A percentile compares a stretch with the other conserved stretches of the same genome.
phyloP scores from a whole-genome alignment of 139 green algal species.

The Ettlia oleoabundans region DNA sequence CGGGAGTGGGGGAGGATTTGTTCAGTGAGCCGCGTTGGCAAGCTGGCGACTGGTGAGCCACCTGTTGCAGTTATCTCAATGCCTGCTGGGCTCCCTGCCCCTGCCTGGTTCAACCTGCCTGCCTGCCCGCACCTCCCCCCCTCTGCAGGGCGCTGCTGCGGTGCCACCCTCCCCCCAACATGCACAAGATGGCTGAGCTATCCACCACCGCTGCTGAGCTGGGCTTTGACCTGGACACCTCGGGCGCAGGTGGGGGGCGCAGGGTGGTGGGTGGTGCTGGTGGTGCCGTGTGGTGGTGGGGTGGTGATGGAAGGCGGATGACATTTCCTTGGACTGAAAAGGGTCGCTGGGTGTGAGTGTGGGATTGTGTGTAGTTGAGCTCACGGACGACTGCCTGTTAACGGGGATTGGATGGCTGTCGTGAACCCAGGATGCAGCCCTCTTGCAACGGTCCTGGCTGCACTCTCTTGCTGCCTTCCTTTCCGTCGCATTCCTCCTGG shows the following conservation, averaged over 20 bases:
- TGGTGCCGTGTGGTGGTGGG: not conserved
- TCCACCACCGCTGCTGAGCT: conserved; percentile 39
- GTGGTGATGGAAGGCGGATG: not conserved
- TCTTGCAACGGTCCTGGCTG: no score
- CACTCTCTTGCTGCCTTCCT: no score
- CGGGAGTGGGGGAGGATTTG: no score
- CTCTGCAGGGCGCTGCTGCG: conserved; percentile 70
- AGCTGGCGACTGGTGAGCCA: no score
- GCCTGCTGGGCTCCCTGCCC: not conserved
- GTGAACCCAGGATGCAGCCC: no score
- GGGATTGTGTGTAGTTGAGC: no score
- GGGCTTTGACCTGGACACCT: conserved; percentile 63
- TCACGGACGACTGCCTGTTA: no score
- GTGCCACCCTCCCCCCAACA: conserved; percentile 68
- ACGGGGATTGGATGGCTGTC: no score
- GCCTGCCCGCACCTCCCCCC: not conserved
- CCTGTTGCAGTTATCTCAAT: no score
- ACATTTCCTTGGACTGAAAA: not conserved
- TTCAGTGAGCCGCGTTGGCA: no score
- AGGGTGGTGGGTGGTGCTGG: not conserved
- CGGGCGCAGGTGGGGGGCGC: not conserved
- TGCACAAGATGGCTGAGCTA: conserved; percentile 70
- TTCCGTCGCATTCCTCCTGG: no score
- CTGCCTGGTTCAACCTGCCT: not conserved
- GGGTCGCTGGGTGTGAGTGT: no score